phyloP scores from a whole-genome alignment of 169 alveolate species.

The Cryptosporidium ryanae region DNA sequence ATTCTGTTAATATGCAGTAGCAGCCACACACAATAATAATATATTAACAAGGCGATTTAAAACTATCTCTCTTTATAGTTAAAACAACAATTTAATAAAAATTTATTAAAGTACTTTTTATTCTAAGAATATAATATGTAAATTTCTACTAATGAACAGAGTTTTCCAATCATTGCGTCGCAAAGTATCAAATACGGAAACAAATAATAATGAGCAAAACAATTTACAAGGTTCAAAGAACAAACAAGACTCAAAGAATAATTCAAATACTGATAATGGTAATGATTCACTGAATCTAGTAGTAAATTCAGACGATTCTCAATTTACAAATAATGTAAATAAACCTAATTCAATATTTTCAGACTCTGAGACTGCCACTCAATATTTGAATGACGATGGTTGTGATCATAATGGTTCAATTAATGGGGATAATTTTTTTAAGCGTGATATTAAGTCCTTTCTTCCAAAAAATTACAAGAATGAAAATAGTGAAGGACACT shows the following conservation, averaged over 20 bases:
- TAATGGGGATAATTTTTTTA: neutral
- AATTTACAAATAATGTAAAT: neutral
- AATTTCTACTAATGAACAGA: constrained; percentile 1
- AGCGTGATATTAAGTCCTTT: neutral
- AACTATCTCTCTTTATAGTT: too few species aligned
- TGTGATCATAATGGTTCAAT: neutral
- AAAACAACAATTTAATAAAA: too few species aligned
- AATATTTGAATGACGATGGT: neutral
- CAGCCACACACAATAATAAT: too few species aligned
- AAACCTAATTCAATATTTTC: neutral
- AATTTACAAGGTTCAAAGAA: constrained; percentile 19
- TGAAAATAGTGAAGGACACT: neutral
- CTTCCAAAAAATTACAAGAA: neutral
- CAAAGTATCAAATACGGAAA: constrained; percentile 52
- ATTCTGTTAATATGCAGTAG: too few species aligned
- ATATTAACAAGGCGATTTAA: too few species aligned
- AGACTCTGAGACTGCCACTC: too few species aligned
- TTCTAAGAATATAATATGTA: neutral
- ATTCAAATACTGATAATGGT: neutral
- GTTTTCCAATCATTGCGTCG: constrained; percentile 71
- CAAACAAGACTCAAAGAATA: neutral
- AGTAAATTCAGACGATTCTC: too few species aligned
- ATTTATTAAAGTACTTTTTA: neutral
- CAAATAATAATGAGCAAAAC: neutral
- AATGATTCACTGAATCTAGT: neutral